These are phyloP conservation scores for Teratosphaeria gauchensis DNA, from an alignment of 2,329 filamentous ascomycete species.

Conservation along the genomic window DNA sequence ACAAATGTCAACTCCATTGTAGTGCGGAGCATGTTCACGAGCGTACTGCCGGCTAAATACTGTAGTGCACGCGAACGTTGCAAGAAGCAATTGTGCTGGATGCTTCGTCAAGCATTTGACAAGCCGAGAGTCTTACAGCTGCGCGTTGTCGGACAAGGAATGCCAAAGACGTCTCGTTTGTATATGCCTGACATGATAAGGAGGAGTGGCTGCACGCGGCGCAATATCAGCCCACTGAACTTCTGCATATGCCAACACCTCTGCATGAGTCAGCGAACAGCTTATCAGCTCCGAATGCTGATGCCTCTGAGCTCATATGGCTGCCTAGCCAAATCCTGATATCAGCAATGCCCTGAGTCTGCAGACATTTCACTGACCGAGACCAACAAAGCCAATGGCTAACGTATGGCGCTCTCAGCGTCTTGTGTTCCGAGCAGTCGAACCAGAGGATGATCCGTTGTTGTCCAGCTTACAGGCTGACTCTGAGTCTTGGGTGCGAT, in stretches of 20 bases:
- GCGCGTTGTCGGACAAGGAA: no score
- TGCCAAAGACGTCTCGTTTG: no score
- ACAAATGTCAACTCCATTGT: background rate
- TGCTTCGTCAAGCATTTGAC: no score
- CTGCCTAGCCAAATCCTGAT: background rate
- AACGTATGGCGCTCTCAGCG: slow-evolving; percentile 27
- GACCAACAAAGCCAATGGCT: background rate
- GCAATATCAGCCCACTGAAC: no score
- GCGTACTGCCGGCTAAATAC: no score
- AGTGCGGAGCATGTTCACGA: no score
- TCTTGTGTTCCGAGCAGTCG: slow-evolving; percentile 30
- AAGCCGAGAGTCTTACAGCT: no score
- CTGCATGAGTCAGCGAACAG: background rate
- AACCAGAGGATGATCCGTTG: slow-evolving; percentile 24
- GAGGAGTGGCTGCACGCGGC: background rate
- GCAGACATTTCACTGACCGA: background rate
- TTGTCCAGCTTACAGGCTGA: slow-evolving; percentile 11
- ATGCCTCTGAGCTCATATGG: background rate
- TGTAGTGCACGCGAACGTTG: no score
- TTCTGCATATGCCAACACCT: background rate
- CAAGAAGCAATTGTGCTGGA: no score
- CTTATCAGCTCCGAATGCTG: background rate
- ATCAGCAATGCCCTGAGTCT: background rate
- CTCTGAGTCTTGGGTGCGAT: background rate
- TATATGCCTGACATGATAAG: no score